Evolutionary conservation across 2,329 filamentous ascomycete genomes (phyloP), one percentile per base, ranked within the genome.

Genomic region (Phyllosticta citribraziliensis): DNA sequence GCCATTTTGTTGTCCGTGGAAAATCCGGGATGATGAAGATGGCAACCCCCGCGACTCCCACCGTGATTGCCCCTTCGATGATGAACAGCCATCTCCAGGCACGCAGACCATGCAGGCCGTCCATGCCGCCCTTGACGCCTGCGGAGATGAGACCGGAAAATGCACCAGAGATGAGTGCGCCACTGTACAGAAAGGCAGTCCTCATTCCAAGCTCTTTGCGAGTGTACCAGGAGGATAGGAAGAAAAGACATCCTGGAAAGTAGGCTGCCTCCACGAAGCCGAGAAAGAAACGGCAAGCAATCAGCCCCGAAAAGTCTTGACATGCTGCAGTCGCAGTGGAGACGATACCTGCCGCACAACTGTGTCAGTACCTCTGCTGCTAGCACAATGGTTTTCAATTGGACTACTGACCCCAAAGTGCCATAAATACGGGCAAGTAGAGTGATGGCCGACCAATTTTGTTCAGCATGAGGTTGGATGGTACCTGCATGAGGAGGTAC

Each of bases 161-260:
- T 1, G 88, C 87, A 4, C 87, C 86, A 0, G 85, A 87, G 20
- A 91, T 81, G 27, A 90, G 76, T 0, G 84, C 84, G 0, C 87
- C 88, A 0, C 85, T 84, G 70, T 88, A 88, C 6, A 89, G 78
- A 20, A 86, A 75, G 1, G 85, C 84, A 14, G 84, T 88, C 10
- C 86, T 79, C n/a, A 87, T 74, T 10, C 82, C 83, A 1, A 88
- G 76, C 69, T 88, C 88, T 64, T 84, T 83, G 53, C 86, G 80
- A 0, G 85, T 89, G 67, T 90, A 90, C 86, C 87, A 89, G 59
- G 79, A 77, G 3, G 76, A 79, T 0, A 88, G 77, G 65, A 84
- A 87, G 73, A 85, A 88, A 3, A 88, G 72, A 66, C 83, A 83
- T 10, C 83, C 82, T 1, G 82, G 82, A 47, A 76, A 76, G 61